phyloP scores from a whole-genome alignment of 441 rosid species.

The Caryocar brasiliense region DNA sequence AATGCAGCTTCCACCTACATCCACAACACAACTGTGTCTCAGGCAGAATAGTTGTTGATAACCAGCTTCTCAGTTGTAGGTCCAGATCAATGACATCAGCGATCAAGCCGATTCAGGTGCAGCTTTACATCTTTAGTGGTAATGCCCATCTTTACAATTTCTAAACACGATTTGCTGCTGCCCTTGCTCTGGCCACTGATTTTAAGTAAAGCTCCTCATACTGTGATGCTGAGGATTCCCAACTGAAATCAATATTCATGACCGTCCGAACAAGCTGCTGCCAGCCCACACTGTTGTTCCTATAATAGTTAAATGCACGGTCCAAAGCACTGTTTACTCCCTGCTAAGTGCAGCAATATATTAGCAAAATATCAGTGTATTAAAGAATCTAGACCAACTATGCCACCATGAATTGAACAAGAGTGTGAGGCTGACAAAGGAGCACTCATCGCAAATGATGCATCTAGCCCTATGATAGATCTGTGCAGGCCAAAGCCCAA shows the following conservation, averaged over 20 bases:
- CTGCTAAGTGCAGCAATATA: constrained; percentile 21
- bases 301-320: constrained; percentile 57
- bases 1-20: no score
- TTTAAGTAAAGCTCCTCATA: constrained; percentile 72
- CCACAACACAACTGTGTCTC: no score
- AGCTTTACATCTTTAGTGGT: background rate
- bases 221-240: constrained; percentile 67
- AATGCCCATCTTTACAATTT: background rate
- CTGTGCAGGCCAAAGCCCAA: no score
- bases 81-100: background rate
- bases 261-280: constrained; percentile 48
- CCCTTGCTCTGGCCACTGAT: constrained; percentile 62
- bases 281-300: constrained; percentile 43
- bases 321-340: constrained; percentile 55
- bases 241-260: constrained; percentile 75
- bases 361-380: background rate
- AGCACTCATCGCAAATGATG: no score
- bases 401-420: background rate
- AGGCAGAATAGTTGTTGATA: background rate
- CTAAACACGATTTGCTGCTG: constrained; percentile 26
- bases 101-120: background rate
- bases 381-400: background rate
- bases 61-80: background rate
- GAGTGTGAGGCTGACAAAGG: background rate
- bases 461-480: no score